These are phyloP conservation scores for Leccinum truebloodii DNA, from an alignment of 768 basidiomycete genomes.

Conservation along the genomic window DNA sequence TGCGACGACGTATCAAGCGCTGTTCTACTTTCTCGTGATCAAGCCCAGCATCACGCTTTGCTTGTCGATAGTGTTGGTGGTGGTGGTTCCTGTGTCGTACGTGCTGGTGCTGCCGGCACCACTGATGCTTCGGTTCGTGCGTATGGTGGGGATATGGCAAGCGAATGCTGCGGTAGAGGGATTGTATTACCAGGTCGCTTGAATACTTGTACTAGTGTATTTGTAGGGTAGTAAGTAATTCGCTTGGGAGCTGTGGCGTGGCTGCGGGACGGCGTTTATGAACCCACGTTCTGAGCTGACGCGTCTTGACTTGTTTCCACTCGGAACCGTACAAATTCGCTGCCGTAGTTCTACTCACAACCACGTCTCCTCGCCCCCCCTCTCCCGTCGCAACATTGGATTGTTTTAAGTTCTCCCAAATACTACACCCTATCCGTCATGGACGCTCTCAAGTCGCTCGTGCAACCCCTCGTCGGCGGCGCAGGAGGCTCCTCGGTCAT, in stretches of 20 bases:
- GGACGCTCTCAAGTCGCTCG: slow-evolving; percentile 81
- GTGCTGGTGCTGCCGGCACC: slow-evolving; percentile 68
- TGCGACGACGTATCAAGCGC: slow-evolving; percentile 77
- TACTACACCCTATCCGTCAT: slow-evolving; percentile 40
- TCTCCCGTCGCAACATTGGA: slow-evolving; percentile 40
- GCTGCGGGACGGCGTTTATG: slow-evolving; percentile 20
- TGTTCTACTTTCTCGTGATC: slow-evolving; percentile 88
- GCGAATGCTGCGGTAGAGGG: slow-evolving; percentile 82
- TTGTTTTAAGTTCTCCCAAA: slow-evolving; percentile 27
- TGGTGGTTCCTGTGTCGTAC: slow-evolving; percentile 58
- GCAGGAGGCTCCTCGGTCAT: slow-evolving; percentile 76
- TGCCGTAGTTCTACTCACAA: slow-evolving; percentile 23
- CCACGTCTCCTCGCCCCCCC: slow-evolving; percentile 22
- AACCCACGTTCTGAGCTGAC: slow-evolving; percentile 34
- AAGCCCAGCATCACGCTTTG: slow-evolving; percentile 79
- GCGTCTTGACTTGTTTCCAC: slow-evolving; percentile 39
- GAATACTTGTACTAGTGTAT: slow-evolving; percentile 4
- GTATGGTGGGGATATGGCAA: slow-evolving; percentile 77
- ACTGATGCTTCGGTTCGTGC: slow-evolving; percentile 60
- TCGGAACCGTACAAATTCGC: slow-evolving; percentile 1
- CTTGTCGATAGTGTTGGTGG: slow-evolving; percentile 54
- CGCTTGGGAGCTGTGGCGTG: slow-evolving; percentile 34
- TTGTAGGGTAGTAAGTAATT: slow-evolving; percentile 1
- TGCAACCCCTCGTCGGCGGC: slow-evolving; percentile 77
- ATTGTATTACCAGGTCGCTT: slow-evolving; percentile 42